Percentiles rank a stretch among this genome's conserved stretches.
These are phyloP conservation scores for Emmonsia crescens DNA, from an alignment of 2,329 filamentous ascomycete species.

Conservation along the genomic window DNA sequence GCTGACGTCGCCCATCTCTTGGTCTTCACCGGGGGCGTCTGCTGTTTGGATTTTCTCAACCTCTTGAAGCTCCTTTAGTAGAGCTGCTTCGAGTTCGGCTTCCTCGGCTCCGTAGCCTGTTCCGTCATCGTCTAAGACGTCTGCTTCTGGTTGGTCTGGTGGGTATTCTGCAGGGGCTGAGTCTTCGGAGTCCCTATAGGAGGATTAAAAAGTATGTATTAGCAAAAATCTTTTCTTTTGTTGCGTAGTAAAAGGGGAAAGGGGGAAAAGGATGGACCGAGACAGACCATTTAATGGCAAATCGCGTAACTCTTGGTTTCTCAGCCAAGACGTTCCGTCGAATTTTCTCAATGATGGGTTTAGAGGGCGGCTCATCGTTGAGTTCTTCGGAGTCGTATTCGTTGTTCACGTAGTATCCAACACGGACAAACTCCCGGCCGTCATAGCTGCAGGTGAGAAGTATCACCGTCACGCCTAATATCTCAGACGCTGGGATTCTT, in stretches of 20 bases:
- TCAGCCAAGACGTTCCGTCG: slow-evolving; percentile 86
- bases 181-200: slow-evolving; percentile 82
- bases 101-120: slow-evolving; percentile 87
- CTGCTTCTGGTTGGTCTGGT: slow-evolving; percentile 93
- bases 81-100: slow-evolving; percentile 58
- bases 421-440: slow-evolving; percentile 88
- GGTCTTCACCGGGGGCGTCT: slow-evolving; percentile 46
- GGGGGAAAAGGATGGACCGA: background rate
- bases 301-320: slow-evolving; percentile 93
- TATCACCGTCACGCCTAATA: slow-evolving; percentile 93
- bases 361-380: slow-evolving; percentile 76
- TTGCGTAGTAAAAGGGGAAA: background rate
- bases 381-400: slow-evolving; percentile 93
- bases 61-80: slow-evolving; percentile 41
- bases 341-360: slow-evolving; percentile 87
- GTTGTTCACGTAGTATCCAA: slow-evolving; percentile 99
- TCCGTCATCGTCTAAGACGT: slow-evolving; percentile 68
- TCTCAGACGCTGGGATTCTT: slow-evolving; percentile 87
- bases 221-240: slow-evolving; percentile 12
- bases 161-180: slow-evolving; percentile 93
- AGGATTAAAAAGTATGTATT: background rate
- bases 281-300: slow-evolving; percentile 92
- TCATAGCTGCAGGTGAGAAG: slow-evolving; percentile 95
- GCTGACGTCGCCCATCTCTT: slow-evolving; percentile 65
- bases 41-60: slow-evolving; percentile 34